Base-by-base conservation (phyloP, 176 grass and related monocot species). In the Dactylis glomerata region DNA sequence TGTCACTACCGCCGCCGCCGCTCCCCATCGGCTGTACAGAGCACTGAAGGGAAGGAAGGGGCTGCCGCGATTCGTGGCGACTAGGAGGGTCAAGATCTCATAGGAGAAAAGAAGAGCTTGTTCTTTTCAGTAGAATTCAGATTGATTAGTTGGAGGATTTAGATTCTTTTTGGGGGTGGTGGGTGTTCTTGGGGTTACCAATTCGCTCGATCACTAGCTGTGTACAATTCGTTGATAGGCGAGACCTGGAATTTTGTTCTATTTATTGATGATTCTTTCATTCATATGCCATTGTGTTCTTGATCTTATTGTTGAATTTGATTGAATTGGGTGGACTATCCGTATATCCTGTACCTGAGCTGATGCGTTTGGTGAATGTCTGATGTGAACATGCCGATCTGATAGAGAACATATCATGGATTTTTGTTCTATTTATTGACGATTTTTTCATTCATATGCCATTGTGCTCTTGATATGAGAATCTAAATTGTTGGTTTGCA, bases 261-360 rank as follows among this genome's bases (percentile, higher is more conserved):
- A 64, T 5, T 66, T 83, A 59, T 33, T 75, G 47, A 75, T 68
- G 57, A 90, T 90, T 90, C 84, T 90, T 90, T 87, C 66, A 83
- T 90, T 90, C 68, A 40, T 75, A 1, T 19, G 9, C 37, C 22
- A 40, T 6, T 38, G 23, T 47, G 26, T 73, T 81, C 49, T 22
- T 46, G 8, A 27, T 81, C 79, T 47, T 71, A 36, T 36, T 36
- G 5, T 36, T 36, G 34, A 36, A n/a, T n/a, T n/a, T n/a, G n/a
- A 55, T 7, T 55, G 52, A n/a, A 55, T 10, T n/a, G 49, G 3
- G 38, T 8, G 38, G n/a, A n/a, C n/a, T n/a, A n/a, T n/a, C n/a
- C n/a, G n/a, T n/a, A n/a, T 36, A 0, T 10, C 30, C 17, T 72
- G 81, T 36, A 2, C 66, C 8, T 46, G 34, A 57, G 24, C 33